These are phyloP conservation scores for Yamadazyma kanchanaburiensis DNA, from an alignment of 1,139 yeast genomes.

Conservation along the genomic window DNA sequence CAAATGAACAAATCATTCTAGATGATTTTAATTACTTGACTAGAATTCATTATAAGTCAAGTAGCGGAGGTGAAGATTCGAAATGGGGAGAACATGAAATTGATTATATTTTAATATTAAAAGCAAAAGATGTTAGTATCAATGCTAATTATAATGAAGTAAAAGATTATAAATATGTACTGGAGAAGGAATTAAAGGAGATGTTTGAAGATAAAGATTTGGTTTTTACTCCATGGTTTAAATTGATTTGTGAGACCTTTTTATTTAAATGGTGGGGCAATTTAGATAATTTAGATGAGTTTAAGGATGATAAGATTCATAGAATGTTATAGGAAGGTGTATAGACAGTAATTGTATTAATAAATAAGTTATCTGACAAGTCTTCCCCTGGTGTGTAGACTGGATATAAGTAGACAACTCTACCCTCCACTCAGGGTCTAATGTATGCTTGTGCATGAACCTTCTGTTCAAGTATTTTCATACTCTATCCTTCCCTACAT, in stretches of 20 bases:
- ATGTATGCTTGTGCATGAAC: too few relatives aligned
- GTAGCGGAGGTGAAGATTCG: slow-evolving; percentile 60
- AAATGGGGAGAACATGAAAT: slow-evolving; percentile 98
- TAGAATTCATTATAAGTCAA: slow-evolving; percentile 86
- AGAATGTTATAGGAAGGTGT: slow-evolving; percentile 22
- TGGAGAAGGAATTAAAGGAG: slow-evolving; percentile 57
- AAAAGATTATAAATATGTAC: slow-evolving; percentile 73
- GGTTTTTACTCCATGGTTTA: slow-evolving; percentile 96
- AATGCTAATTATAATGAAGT: slow-evolving; percentile 78
- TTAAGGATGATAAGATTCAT: slow-evolving; percentile 44
- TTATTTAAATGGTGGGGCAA: slow-evolving; percentile 93
- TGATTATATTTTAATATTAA: slow-evolving; percentile 85
- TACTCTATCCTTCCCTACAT: too few relatives aligned
- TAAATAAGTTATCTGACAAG: too few relatives aligned
- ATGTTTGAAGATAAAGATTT: slow-evolving; percentile 70
- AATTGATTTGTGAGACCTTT: slow-evolving; percentile 86
- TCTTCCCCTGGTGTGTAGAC: too few relatives aligned
- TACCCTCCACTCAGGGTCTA: too few relatives aligned
- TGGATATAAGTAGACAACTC: too few relatives aligned
- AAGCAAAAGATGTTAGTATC: slow-evolving; percentile 52
- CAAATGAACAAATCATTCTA: slow-evolving; percentile 56
- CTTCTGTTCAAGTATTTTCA: too few relatives aligned
- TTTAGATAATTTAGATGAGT: slow-evolving; percentile 52
- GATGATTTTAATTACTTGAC: slow-evolving; percentile 78
- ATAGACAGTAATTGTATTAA: not conserved